phyloP scores from a whole-genome alignment of 2,329 filamentous ascomycete species.

The Aspergillus hortae region DNA sequence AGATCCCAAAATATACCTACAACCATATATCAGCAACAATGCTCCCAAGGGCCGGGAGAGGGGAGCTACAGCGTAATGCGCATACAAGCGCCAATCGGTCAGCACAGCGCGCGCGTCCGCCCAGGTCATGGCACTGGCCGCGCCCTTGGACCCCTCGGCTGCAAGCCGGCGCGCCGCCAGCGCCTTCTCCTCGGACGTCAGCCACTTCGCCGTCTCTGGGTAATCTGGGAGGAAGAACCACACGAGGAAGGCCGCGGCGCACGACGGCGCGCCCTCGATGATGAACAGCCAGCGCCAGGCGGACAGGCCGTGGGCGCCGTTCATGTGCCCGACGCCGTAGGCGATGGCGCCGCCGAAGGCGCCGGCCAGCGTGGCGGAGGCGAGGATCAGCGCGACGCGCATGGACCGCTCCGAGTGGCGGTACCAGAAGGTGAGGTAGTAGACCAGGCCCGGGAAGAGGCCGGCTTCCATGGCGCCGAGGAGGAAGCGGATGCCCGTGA shows the following conservation, averaged over 20 bases:
- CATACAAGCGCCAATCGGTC: slow-evolving; percentile 50
- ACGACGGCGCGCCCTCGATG: slow-evolving; percentile 41
- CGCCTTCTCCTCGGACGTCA: slow-evolving; percentile 43
- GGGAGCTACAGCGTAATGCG: slow-evolving; percentile 47
- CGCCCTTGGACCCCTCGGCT: slow-evolving; percentile 39
- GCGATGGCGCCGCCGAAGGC: slow-evolving; percentile 56
- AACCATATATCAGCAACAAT: neutral
- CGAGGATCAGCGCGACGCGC: slow-evolving; percentile 55
- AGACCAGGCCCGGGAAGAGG: slow-evolving; percentile 49
- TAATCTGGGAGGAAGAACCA: slow-evolving; percentile 50
- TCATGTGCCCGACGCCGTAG: slow-evolving; percentile 46
- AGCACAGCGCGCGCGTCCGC: slow-evolving; percentile 46
- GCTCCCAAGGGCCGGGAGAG: slow-evolving; percentile 2
- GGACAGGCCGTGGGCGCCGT: slow-evolving; percentile 28
- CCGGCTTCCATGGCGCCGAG: slow-evolving; percentile 52
- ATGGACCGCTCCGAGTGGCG: slow-evolving; percentile 54
- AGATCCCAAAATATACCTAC: slow-evolving; percentile 50
- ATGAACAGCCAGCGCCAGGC: slow-evolving; percentile 50
- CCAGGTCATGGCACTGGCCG: slow-evolving; percentile 44
- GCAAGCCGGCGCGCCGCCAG: slow-evolving; percentile 41
- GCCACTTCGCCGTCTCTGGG: slow-evolving; percentile 46
- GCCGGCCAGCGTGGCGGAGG: slow-evolving; percentile 53
- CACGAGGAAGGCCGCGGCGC: slow-evolving; percentile 36
- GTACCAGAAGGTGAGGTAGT: slow-evolving; percentile 54
- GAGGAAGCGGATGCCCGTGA: slow-evolving; percentile 47